These are phyloP conservation scores for Phytophthora melonis DNA, from an alignment of 352 stramenopile species.

Conservation along the genomic window DNA sequence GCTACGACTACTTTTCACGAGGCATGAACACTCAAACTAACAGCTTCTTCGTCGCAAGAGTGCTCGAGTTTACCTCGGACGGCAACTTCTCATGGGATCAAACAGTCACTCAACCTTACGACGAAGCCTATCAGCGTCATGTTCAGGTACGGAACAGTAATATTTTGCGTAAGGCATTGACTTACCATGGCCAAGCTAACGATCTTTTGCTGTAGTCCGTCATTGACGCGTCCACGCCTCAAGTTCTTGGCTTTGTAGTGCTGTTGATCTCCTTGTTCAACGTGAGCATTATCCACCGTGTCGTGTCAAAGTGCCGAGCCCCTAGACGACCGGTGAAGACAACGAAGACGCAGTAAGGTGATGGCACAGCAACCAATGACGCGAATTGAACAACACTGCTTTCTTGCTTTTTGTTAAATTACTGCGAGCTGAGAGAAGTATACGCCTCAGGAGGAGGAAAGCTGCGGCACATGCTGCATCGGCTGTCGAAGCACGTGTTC, in stretches of 20 bases:
- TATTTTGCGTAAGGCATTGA: neutral
- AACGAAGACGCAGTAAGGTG: conserved; percentile 26
- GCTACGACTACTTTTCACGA: no score
- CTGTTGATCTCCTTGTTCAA: conserved; percentile 24
- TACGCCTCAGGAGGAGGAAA: conserved; percentile 35
- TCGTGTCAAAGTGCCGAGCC: conserved; percentile 11
- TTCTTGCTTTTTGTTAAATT: conserved; percentile 36
- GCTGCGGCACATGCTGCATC: conserved; percentile 75
- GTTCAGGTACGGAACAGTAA: conserved; percentile 35
- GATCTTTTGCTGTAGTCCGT: conserved; percentile 22
- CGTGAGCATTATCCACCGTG: conserved; percentile 7
- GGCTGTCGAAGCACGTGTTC: conserved; percentile 78
- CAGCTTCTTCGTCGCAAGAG: conserved; percentile 17
- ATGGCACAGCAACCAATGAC: neutral
- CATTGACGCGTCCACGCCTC: conserved; percentile 35
- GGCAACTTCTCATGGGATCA: conserved; percentile 47
- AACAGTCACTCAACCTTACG: conserved; percentile 44
- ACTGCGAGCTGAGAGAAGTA: conserved; percentile 30
- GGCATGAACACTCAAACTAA: neutral
- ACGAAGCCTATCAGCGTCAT: conserved; percentile 23
- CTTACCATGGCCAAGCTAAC: neutral
- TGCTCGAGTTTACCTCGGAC: conserved; percentile 40
- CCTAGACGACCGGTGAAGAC: conserved; percentile 15
- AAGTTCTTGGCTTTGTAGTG: conserved; percentile 16
- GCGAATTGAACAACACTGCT: conserved; percentile 10